Conservation (phyloP, 768 basidiomycete genomes). For the Suillus decipiens region DNA sequence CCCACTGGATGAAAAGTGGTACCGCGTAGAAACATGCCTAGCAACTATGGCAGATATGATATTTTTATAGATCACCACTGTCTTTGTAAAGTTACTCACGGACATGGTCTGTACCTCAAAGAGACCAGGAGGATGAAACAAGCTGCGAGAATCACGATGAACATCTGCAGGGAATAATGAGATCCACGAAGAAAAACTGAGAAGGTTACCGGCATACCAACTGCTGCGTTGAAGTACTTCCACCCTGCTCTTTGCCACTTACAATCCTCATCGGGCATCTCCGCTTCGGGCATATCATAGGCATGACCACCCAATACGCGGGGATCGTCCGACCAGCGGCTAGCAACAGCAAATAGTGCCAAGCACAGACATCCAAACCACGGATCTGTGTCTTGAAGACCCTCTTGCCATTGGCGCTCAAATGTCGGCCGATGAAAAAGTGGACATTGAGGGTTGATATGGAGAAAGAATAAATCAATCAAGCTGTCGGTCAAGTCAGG, state of each 20-base stretch:
- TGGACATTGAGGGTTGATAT: conserved; percentile 60
- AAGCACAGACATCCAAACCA: conserved; percentile 66
- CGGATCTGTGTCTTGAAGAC: conserved; percentile 52
- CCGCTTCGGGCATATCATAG: conserved; percentile 23
- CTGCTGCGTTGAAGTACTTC: conserved; percentile 58
- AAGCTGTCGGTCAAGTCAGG: conserved; percentile 57
- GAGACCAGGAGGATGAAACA: conserved; percentile 56
- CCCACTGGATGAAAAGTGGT: conserved; percentile 48
- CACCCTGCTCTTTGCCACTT: conserved; percentile 61
- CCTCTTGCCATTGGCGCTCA: conserved; percentile 55
- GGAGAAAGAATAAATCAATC: conserved; percentile 67
- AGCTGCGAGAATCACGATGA: conserved; percentile 48
- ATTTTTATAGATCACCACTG: conserved; percentile 6
- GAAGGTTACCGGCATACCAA: conserved; percentile 39
- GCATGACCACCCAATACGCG: conserved; percentile 49
- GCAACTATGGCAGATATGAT: conserved; percentile 39
- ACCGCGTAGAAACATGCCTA: conserved; percentile 56
- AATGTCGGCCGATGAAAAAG: conserved; percentile 76
- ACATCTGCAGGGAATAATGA: conserved; percentile 40
- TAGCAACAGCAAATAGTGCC: conserved; percentile 67
- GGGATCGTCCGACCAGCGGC: conserved; percentile 63
- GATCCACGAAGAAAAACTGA: conserved; percentile 10
- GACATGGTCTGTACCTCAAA: conserved; percentile 65
- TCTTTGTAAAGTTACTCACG: conserved; percentile 33
- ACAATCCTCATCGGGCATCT: conserved; percentile 27